Conservation (phyloP, 2,329 filamentous ascomycete species). For the Lachnum nothofagi region DNA sequence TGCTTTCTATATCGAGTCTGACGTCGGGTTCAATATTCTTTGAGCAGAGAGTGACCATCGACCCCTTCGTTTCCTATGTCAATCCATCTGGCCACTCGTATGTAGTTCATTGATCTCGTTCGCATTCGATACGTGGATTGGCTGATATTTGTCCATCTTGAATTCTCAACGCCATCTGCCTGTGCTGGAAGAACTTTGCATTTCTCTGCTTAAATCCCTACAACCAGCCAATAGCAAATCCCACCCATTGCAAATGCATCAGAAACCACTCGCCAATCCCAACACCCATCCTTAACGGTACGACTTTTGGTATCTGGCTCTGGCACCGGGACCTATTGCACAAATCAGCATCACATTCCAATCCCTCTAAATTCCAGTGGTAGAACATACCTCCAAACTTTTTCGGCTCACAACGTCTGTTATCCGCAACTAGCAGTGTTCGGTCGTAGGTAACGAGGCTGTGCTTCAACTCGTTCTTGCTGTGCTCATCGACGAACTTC, state of each 20-base stretch:
- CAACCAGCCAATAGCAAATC: constrained; percentile 31
- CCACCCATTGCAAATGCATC: constrained; percentile 35
- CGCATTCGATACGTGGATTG: neutral
- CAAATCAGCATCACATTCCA: constrained; percentile 18
- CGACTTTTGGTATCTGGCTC: constrained; percentile 97
- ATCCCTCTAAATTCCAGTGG: neutral
- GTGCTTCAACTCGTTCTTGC: constrained; percentile 99
- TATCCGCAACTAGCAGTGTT: constrained; percentile 96
- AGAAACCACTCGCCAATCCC: constrained; percentile 31
- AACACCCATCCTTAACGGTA: constrained; percentile 70
- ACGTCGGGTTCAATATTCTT: too few species aligned
- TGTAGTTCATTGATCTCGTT: neutral
- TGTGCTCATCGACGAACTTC: constrained; percentile 99
- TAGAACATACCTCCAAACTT: constrained; percentile 56
- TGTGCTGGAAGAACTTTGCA: constrained; percentile 30
- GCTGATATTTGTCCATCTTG: constrained; percentile 1
- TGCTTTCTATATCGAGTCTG: too few species aligned
- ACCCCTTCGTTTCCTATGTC: too few species aligned
- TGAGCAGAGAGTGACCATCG: too few species aligned
- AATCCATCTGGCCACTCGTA: neutral
- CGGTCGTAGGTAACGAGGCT: constrained; percentile 93
- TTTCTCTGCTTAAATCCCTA: constrained; percentile 34
- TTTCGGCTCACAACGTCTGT: constrained; percentile 99
- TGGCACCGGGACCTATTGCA: constrained; percentile 82
- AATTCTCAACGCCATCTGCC: constrained; percentile 17